Base-by-base conservation (phyloP, 768 basidiomycete genomes). In the Sarcodon sp. region DNA sequence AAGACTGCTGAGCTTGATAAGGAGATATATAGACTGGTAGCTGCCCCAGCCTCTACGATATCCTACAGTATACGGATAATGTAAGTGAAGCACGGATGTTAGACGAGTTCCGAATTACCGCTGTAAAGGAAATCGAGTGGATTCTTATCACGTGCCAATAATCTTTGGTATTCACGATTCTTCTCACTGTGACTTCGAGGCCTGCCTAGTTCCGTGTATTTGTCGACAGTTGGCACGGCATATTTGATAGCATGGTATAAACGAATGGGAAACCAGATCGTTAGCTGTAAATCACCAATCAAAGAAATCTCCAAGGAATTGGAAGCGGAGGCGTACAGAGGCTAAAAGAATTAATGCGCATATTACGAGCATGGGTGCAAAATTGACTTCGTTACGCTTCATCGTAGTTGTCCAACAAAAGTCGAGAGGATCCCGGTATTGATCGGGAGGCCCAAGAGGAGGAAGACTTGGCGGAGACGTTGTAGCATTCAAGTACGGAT, bases 351-450 rank as follows among this genome's bases (percentile, higher is more conserved):
- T 41, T 0, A 68, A 54, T 0, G 83, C 73, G 21, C 83, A 56
- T n/a, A 78, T 69, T 4, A 88, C 62, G 15, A 85, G 59, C 3
- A 75, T 54, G 21, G 79, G 80, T 0, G 84, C 83, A 53, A 71
- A 80, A 58, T 87, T 88, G 50, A 85, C 64, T 57, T 80, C 69
- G 51, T 82, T 77, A 35, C 70, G 68, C 47, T 73, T 71, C 81
- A 87, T 83, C 0, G 83, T 87, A 0, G 86, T 87, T 3, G 81
- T 85, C 66, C 76, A 88, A 60, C 83, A 87, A 53, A 85, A 85
- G 59, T 86, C 80, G 45, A 81, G 55, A 3, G 83, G 72, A 51
- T 76, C 73, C 37, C 76, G 75, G 58, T 66, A 83, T 54, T 76
- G 69, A 47, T 66, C 67, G 0, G 73, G 16, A 9, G 80, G 74